Percentiles rank a stretch among this genome's conserved stretches.
Evolutionary conservation across 1,284 basidiomycete species (phyloP).

Genomic region (Cryptococcus sp.): DNA sequence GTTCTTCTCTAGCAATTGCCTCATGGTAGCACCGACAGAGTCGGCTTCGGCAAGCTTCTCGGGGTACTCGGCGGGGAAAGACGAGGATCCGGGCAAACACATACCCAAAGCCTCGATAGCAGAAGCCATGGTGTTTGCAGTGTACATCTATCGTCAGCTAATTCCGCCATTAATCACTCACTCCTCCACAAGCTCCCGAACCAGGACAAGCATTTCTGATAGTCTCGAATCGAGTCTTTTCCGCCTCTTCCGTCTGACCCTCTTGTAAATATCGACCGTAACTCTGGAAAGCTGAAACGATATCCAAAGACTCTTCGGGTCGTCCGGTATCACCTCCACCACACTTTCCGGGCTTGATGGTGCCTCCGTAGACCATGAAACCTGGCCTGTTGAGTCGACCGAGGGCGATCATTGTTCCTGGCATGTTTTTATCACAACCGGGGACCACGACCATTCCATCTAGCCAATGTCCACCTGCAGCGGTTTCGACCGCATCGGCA

Average conservation of each 20-base stretch:
- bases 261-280: conserved; percentile 90
- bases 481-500: conserved; percentile 92
- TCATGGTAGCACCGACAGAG: conserved; percentile 72
- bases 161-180: conserved; percentile 46
- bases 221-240: conserved; percentile 73
- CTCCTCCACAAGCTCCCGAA: conserved; percentile 91
- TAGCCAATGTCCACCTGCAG: conserved; percentile 96
- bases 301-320: conserved; percentile 64
- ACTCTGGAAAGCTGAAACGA: conserved; percentile 91
- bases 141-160: conserved; percentile 59
- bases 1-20: conserved; percentile 81
- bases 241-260: conserved; percentile 76
- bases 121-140: conserved; percentile 94
- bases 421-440: conserved; percentile 98
- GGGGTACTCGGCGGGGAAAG: conserved; percentile 83
- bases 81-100: conserved; percentile 94
- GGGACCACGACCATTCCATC: conserved; percentile 96
- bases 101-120: conserved; percentile 88
- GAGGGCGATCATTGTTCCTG: conserved; percentile 87
- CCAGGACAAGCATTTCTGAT: conserved; percentile 90
- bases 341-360: conserved; percentile 85
- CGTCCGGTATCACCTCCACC: conserved; percentile 50
- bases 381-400: conserved; percentile 90
- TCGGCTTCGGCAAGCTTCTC: conserved; percentile 76
- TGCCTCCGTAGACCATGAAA: conserved; percentile 95